phyloP scores from a whole-genome alignment of 1,139 yeast genomes.

The Arxiozyma heterogenica region DNA sequence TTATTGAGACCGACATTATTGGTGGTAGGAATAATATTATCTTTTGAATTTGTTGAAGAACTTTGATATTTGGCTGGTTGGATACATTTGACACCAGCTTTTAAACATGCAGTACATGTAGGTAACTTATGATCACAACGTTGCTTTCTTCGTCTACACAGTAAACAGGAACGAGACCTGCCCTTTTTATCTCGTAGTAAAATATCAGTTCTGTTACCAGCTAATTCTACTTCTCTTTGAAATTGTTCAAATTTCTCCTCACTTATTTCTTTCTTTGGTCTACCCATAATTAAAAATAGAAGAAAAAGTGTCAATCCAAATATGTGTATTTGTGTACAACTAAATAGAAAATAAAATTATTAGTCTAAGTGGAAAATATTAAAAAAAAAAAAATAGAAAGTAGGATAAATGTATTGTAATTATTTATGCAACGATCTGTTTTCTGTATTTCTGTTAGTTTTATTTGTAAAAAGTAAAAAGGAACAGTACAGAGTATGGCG shows the following conservation, averaged over 20 bases:
- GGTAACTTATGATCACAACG: conserved; percentile 56
- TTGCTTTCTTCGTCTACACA: conserved; percentile 45
- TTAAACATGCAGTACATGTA: conserved; percentile 50
- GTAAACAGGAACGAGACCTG: conserved; percentile 42
- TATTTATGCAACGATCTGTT: neutral
- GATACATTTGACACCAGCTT: conserved; percentile 47
- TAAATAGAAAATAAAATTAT: neutral
- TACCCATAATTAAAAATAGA: conserved; percentile 20
- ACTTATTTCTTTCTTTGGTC: conserved; percentile 29
- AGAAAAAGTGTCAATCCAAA: neutral
- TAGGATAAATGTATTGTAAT: neutral
- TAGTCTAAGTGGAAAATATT: too few species aligned
- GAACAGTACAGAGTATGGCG: neutral
- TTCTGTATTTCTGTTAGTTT: neutral
- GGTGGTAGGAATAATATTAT: neutral
- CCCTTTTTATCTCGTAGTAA: conserved; percentile 36
- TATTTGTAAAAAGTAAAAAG: neutral
- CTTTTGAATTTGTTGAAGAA: conserved; percentile 3
- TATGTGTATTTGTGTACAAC: neutral
- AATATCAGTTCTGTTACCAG: conserved; percentile 24
- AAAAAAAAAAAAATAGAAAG: neutral
- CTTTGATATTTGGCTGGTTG: conserved; percentile 47
- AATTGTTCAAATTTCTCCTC: conserved; percentile 27
- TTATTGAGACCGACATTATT: neutral
- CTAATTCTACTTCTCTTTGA: conserved; percentile 28